phyloP scores from a whole-genome alignment of 2,329 filamentous ascomycete species.

The Drechslerella dactyloides region DNA sequence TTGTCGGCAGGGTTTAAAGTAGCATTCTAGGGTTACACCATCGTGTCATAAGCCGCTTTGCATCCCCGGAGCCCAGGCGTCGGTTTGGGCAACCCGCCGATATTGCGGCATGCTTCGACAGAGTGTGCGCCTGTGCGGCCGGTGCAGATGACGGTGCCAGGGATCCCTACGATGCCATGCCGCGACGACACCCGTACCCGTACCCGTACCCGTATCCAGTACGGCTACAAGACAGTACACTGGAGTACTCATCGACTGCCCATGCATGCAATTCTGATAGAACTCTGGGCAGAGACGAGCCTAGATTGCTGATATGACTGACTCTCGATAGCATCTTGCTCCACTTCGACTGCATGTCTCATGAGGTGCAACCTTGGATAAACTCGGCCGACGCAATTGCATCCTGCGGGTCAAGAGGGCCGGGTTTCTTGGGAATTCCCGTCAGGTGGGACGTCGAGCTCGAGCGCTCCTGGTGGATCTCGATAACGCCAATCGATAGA shows the following conservation, averaged over 20 bases:
- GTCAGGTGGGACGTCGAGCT: constrained; percentile 18
- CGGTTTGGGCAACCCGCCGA: neutral
- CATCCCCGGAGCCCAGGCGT: neutral
- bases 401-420: constrained; percentile 21
- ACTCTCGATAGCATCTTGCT: neutral
- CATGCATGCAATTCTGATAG: too few species aligned
- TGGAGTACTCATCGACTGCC: too few species aligned
- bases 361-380: constrained; percentile 20
- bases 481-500: constrained; percentile 4
- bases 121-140: too few species aligned
- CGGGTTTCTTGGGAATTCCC: neutral
- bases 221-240: too few species aligned
- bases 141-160: too few species aligned
- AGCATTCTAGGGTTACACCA: constrained; percentile 43
- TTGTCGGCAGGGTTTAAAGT: constrained; percentile 20
- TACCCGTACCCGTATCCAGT: too few species aligned
- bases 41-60: neutral
- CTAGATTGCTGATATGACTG: neutral
- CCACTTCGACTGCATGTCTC: constrained; percentile 38
- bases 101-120: neutral
- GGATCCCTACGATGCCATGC: too few species aligned
- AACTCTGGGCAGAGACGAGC: neutral
- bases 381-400: constrained; percentile 20
- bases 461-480: neutral
- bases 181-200: too few species aligned